Percentiles rank a stretch among this genome's conserved stretches.
These are phyloP conservation scores for Leptomonas pyrrhocoris DNA, from an alignment of 208 protist genomes.

Conservation along the genomic window DNA sequence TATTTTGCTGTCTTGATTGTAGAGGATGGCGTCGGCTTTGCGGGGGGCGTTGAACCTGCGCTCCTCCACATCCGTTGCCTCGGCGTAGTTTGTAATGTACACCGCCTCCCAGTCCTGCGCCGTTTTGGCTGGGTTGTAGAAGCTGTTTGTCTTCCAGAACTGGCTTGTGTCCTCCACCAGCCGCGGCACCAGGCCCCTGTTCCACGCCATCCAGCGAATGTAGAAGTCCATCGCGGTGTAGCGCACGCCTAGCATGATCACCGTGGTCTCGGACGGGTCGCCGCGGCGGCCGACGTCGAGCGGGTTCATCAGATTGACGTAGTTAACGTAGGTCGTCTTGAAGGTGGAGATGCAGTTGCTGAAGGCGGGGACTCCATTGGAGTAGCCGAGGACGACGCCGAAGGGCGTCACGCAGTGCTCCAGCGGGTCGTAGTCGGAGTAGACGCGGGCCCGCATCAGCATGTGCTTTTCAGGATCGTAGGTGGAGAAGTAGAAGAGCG, in stretches of 20 bases:
- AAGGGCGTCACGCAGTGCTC: slow-evolving; percentile 52
- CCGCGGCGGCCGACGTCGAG: slow-evolving; percentile 39
- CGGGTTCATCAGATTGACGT: slow-evolving; percentile 43
- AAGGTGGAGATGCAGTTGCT: slow-evolving; percentile 67
- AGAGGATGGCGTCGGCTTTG: slow-evolving; percentile 52
- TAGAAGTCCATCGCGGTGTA: slow-evolving; percentile 54
- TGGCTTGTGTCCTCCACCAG: slow-evolving; percentile 27
- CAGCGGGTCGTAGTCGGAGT: slow-evolving; percentile 39
- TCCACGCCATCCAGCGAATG: slow-evolving; percentile 51
- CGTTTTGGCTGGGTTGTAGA: slow-evolving; percentile 43
- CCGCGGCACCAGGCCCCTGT: slow-evolving; percentile 39
- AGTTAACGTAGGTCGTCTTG: slow-evolving; percentile 31
- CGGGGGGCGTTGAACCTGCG: slow-evolving; percentile 49
- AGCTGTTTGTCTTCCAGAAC: slow-evolving; percentile 44
- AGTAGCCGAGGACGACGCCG: slow-evolving; percentile 56
- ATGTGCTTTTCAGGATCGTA: slow-evolving; percentile 21
- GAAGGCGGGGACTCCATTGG: slow-evolving; percentile 52
- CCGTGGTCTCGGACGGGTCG: slow-evolving; percentile 35
- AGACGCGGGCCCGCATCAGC: neutral
- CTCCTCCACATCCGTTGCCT: slow-evolving; percentile 38
- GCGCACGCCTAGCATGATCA: slow-evolving; percentile 44
- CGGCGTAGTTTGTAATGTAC: slow-evolving; percentile 47
- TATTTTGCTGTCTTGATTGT: slow-evolving; percentile 5
- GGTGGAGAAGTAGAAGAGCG: slow-evolving; percentile 29
- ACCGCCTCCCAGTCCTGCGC: slow-evolving; percentile 41